phyloP scores from a whole-genome alignment of 2,329 filamentous ascomycete genomes.

The Alternaria solani region DNA sequence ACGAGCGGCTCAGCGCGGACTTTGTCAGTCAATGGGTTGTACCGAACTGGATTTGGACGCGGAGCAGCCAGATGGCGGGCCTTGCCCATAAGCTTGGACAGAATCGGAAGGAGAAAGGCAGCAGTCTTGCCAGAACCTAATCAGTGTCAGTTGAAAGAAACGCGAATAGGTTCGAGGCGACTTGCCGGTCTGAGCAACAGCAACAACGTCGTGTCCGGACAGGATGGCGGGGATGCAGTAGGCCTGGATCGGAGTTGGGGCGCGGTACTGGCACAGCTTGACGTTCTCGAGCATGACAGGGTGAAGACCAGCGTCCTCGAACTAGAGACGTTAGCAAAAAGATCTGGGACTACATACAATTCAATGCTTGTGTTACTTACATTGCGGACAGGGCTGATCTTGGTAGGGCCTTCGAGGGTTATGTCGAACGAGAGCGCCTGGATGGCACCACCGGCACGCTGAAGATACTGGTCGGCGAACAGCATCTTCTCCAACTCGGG shows the following conservation, averaged over 20 bases:
- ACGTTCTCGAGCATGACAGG: constrained; percentile 84
- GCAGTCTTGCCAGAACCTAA: constrained; percentile 95
- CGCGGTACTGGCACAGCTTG: constrained; percentile 71
- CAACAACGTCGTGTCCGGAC: constrained; percentile 81
- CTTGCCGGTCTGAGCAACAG: constrained; percentile 90
- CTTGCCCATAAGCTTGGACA: constrained; percentile 95
- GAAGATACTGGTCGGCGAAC: constrained; percentile 67
- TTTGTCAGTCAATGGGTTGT: constrained; percentile 59
- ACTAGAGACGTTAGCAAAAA: constrained; percentile 52
- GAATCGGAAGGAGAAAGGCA: constrained; percentile 86
- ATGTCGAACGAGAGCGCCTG: constrained; percentile 66
- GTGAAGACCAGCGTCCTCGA: constrained; percentile 82
- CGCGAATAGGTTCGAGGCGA: constrained; percentile 9
- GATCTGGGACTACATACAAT: background rate
- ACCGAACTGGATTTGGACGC: constrained; percentile 71
- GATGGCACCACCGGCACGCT: constrained; percentile 68
- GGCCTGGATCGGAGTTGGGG: constrained; percentile 86
- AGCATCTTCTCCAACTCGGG: constrained; percentile 76
- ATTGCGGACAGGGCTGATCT: constrained; percentile 58
- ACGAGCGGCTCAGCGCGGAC: constrained; percentile 87
- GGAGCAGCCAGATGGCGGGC: constrained; percentile 84
- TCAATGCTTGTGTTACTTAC: constrained; percentile 51
- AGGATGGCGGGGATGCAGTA: constrained; percentile 84
- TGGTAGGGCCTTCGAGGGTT: constrained; percentile 57
- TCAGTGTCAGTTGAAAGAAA: constrained; percentile 1